A percentile compares a stretch with the other conserved stretches of the same genome.
phyloP scores from a whole-genome alignment of 2,329 filamentous ascomycete species.

The Stylonectria norvegica region DNA sequence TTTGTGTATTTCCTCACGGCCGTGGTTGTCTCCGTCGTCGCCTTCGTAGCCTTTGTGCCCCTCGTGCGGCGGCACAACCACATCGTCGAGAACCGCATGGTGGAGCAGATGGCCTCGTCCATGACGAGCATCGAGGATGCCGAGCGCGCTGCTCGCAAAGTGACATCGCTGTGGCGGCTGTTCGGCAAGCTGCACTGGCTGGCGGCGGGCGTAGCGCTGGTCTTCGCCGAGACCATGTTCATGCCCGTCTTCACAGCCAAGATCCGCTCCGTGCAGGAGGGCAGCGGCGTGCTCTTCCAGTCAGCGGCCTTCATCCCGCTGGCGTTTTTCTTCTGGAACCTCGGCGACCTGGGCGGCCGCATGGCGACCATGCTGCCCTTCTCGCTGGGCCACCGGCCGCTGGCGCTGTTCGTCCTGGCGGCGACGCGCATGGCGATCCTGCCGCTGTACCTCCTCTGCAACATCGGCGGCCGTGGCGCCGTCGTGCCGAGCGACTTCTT shows the following conservation, averaged over 20 bases:
- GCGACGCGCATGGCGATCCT: constrained; percentile 67
- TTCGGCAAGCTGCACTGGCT: constrained; percentile 78
- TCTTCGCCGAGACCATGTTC: constrained; percentile 85
- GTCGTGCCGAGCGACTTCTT: constrained; percentile 77
- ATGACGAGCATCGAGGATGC: constrained; percentile 50
- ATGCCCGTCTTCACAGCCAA: constrained; percentile 87
- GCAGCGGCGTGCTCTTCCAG: constrained; percentile 57
- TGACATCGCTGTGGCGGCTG: constrained; percentile 58
- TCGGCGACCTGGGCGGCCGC: constrained; percentile 78
- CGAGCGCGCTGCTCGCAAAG: constrained; percentile 49
- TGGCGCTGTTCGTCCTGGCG: constrained; percentile 63
- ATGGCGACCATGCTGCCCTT: constrained; percentile 59
- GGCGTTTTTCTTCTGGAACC: constrained; percentile 89
- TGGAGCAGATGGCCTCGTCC: constrained; percentile 47
- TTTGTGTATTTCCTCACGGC: constrained; percentile 91
- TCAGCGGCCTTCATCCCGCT: constrained; percentile 82
- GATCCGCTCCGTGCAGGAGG: constrained; percentile 45
- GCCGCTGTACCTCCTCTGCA: constrained; percentile 86
- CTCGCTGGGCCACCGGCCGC: constrained; percentile 60
- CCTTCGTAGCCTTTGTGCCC: constrained; percentile 71
- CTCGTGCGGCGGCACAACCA: constrained; percentile 61
- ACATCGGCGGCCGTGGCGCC: constrained; percentile 73
- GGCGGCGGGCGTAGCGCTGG: constrained; percentile 71
- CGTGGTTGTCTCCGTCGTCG: constrained; percentile 66
- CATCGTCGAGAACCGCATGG: constrained; percentile 49